Percentiles rank a stretch among this genome's conserved stretches.
phyloP scores from a whole-genome alignment of 768 basidiomycete species.

The Asterophora lycoperdoides region DNA sequence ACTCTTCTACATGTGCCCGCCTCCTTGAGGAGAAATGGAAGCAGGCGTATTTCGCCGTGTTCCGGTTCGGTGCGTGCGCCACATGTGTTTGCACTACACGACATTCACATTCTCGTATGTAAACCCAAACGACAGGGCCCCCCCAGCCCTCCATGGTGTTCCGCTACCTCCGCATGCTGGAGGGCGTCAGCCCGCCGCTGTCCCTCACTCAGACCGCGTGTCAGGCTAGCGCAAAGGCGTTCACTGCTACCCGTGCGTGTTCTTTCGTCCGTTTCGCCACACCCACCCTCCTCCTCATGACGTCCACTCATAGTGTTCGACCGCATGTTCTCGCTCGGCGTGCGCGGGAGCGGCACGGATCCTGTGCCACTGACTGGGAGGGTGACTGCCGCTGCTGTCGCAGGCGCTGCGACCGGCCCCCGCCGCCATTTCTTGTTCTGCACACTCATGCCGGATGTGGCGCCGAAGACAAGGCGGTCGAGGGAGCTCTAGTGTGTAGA shows the following conservation, averaged over 20 bases:
- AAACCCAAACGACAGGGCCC: conserved; percentile 44
- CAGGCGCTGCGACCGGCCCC: conserved; percentile 62
- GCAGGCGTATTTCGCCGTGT: conserved; percentile 81
- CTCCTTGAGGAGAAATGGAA: conserved; percentile 91
- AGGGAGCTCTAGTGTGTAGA: conserved; percentile 15
- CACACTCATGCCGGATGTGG: conserved; percentile 59
- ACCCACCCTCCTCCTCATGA: too few relatives aligned
- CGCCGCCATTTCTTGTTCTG: conserved; percentile 85
- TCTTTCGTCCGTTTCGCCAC: too few relatives aligned
- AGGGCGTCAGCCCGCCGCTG: conserved; percentile 86
- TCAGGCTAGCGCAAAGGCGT: conserved; percentile 86
- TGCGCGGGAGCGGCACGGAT: conserved; percentile 73
- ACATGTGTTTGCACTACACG: neutral
- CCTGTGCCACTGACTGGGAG: conserved; percentile 57
- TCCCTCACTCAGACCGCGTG: conserved; percentile 83
- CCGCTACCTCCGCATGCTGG: conserved; percentile 85
- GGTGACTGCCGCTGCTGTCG: conserved; percentile 60
- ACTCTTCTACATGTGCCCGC: conserved; percentile 72
- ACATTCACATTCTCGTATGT: too few relatives aligned
- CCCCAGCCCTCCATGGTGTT: conserved; percentile 91
- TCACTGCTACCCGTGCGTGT: conserved; percentile 72
- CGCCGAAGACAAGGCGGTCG: conserved; percentile 31
- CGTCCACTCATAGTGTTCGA: conserved; percentile 83
- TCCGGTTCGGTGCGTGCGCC: conserved; percentile 64
- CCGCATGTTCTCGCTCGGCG: conserved; percentile 82